Evolutionary conservation across 805 yeast genomes (phyloP), one percentile per base, ranked within the genome.

Genomic region (Metschnikowia kofuensis): DNA sequence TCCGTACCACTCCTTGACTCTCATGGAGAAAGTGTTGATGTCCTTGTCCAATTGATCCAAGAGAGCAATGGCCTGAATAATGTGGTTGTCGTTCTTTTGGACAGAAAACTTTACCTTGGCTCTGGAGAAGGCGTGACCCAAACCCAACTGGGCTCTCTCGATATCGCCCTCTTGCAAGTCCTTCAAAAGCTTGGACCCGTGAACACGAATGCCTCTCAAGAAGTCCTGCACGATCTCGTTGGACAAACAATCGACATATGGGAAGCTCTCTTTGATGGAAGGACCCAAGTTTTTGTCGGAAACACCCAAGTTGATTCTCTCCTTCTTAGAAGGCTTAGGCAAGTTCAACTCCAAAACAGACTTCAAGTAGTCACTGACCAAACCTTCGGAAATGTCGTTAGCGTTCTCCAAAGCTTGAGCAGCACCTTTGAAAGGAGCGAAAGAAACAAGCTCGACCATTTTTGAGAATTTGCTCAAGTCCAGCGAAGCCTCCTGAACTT

Each of bases 401-500:
- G 98, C 97, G 67, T 94, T 94, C 73, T 92, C 98, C 64, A 94
- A 82, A 52, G 99, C 99, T 73, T 94, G 98, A 45, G 99, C 98
- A 53, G 99, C 99, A 64, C 97, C 97, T 74, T 94, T 91, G 81
- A 94, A 94, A 44, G 99, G 99, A 52, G 97, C 96, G 74, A 94
- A 94, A 13, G 96, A 87, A 28, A 89, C 95, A 49, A 94, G 80
- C 72, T 91, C 96, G 60, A 94, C 84, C 77, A 92, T 77, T 75
- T 94, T 94, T 62, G 96, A 87, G 68, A 94, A 91, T 66, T 83
- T 79, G 54, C 84, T 85, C 57, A 94, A 80, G 64, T 94, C 98
- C 59, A 79, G 84, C 52, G 89, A 79, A 51, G 96, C 91, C 59
- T 83, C 84, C 76, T 94, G 98, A 39, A 94, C 98, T 72, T 94